phyloP scores from a whole-genome alignment of 495 filamentous ascomycete genomes.

The Monascus purpureus region DNA sequence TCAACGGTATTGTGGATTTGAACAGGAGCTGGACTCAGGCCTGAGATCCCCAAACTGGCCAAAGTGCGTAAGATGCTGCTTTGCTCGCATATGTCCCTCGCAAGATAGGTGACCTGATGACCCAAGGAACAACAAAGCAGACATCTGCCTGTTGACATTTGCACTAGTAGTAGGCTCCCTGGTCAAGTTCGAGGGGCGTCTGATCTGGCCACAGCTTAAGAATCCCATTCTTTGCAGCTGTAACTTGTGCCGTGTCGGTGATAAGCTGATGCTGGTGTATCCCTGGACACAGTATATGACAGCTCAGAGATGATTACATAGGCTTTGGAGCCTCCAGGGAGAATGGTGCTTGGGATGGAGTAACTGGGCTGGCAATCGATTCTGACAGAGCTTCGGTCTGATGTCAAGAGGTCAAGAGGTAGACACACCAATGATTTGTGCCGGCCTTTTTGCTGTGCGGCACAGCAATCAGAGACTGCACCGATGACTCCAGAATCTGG shows the following conservation, averaged over 20 bases:
- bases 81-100: too few relatives aligned
- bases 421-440: slow-evolving; percentile 11
- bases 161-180: slow-evolving; percentile 7
- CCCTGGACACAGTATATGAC: background rate
- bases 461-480: slow-evolving; percentile 1
- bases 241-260: slow-evolving; percentile 1
- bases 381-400: background rate
- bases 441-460: slow-evolving; percentile 1
- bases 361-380: slow-evolving; percentile 4
- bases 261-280: slow-evolving; percentile 2
- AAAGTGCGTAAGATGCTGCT: too few relatives aligned
- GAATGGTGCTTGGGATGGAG: slow-evolving; percentile 3
- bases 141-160: too few relatives aligned
- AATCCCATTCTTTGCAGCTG: slow-evolving; percentile 1
- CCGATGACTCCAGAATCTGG: slow-evolving; percentile 3
- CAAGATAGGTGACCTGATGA: too few relatives aligned
- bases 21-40: too few relatives aligned
- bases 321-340: slow-evolving; percentile 3
- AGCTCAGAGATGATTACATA: slow-evolving; percentile 6
- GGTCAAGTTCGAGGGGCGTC: slow-evolving; percentile 1
- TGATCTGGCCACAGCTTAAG: slow-evolving; percentile 6
- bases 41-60: too few relatives aligned
- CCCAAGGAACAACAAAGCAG: too few relatives aligned
- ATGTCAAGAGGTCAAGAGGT: slow-evolving; percentile 2
- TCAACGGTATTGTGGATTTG: too few relatives aligned